These are phyloP conservation scores for Silene coronaria DNA, from an alignment of 179 eudicot species.

Conservation along the genomic window DNA sequence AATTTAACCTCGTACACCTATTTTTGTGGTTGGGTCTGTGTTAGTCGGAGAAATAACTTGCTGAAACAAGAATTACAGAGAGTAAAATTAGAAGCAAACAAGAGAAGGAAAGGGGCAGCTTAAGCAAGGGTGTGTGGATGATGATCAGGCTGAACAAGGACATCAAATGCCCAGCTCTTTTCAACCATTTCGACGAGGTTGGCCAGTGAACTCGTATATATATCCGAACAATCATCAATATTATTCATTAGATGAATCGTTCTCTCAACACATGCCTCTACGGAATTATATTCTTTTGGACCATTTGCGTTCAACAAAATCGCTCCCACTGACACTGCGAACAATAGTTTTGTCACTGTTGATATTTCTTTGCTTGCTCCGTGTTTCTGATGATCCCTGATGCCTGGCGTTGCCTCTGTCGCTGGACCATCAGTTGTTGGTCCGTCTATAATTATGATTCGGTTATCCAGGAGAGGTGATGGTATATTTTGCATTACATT, in stretches of 20 bases:
- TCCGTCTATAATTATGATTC: too few relatives aligned
- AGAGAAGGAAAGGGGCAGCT: background rate
- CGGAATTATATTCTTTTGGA: background rate
- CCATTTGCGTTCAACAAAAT: too few relatives aligned
- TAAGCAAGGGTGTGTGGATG: background rate
- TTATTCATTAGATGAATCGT: background rate
- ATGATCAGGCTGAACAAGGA: background rate
- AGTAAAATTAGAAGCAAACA: background rate
- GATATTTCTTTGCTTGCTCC: too few relatives aligned
- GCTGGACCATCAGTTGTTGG: too few relatives aligned
- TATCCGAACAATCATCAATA: background rate
- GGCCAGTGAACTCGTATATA: background rate
- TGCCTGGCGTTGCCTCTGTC: too few relatives aligned
- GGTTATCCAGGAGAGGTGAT: too few relatives aligned
- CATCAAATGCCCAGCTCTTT: background rate
- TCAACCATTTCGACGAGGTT: background rate
- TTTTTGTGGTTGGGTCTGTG: too few relatives aligned
- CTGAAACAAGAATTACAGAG: background rate
- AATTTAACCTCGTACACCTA: too few relatives aligned
- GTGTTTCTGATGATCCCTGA: too few relatives aligned
- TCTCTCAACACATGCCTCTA: background rate
- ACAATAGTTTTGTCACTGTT: too few relatives aligned
- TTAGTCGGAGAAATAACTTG: background rate
- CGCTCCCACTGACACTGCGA: too few relatives aligned
- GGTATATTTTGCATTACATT: too few relatives aligned